Evolutionary conservation across 2,329 filamentous ascomycete genomes (phyloP), one percentile per base, ranked within the genome.

Genomic region (Scedosporium aurantiacum): DNA sequence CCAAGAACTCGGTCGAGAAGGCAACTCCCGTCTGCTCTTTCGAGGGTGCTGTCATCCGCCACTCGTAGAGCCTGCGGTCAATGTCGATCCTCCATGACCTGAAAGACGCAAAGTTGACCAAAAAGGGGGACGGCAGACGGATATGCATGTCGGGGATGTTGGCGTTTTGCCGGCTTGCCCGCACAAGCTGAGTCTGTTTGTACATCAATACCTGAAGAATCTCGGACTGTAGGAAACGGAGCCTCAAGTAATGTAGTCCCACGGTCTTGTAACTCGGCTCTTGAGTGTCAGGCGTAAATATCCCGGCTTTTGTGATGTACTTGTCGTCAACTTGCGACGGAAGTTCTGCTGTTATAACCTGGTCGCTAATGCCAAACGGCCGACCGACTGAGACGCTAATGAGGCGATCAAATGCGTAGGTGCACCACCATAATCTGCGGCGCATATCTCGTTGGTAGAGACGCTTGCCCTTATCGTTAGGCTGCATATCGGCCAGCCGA

Each of bases 331-430:
- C 78, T 60, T 92, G 74, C 3, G 91, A 96, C 1, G 93, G 93
- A 66, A 97, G 95, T 69, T 96, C 91, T 0, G 93, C 97, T 14
- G 93, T 97, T 68, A 97, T 90, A 65, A 96, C 90, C 71, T 96
- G 90, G 75, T 97, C 94, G n/a, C 89, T 92, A 65, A 97, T 91
- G 32, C 93, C 92, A 69, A 97, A 95, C 5, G 93, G 94, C 61
- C 93, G 82, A 43, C 93, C 93, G 27, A 97, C 93, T 67, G 92
- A 97, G 23, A 91, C 92, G 69, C 91, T 94, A 58, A 97, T 93
- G 4, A 97, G 84, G n/a, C 93, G 84, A 73, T 97, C 93, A 61
- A 97, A 85, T 4, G 90, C 93, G 74, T 97, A 97, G 1, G 92
- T 92, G 75, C 91, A 96, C 93, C 94, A 97, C 91, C 92, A 97